Evolutionary conservation across 1,284 basidiomycete species (phyloP).

Genomic region (Ceratobasidium sp.): DNA sequence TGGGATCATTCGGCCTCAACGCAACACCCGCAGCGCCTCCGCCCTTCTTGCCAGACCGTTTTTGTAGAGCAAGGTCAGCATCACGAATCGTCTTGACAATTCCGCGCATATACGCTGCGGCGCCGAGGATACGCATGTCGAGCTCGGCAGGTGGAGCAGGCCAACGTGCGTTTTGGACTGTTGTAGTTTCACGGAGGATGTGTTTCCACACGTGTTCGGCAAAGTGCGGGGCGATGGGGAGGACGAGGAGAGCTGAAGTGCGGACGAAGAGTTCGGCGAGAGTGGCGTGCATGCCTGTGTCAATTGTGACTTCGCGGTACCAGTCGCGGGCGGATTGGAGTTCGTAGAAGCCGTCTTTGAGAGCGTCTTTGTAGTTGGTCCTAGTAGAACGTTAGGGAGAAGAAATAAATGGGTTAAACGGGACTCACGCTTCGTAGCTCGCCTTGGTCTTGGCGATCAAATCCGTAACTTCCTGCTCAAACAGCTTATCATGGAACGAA

Average conservation of each 20-base stretch:
- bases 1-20: constrained; percentile 88
- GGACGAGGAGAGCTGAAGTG: constrained; percentile 81
- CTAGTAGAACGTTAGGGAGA: constrained; percentile 61
- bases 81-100: constrained; percentile 93
- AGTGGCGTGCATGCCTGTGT: constrained; percentile 88
- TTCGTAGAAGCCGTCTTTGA: constrained; percentile 97
- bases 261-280: constrained; percentile 85
- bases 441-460: constrained; percentile 84
- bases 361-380: constrained; percentile 94
- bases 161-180: constrained; percentile 88
- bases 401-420: constrained; percentile 55
- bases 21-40: constrained; percentile 64
- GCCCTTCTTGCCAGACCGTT: constrained; percentile 73
- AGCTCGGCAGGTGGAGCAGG: constrained; percentile 65
- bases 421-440: constrained; percentile 79
- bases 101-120: constrained; percentile 86
- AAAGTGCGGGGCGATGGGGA: constrained; percentile 95
- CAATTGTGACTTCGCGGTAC: constrained; percentile 94
- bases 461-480: constrained; percentile 93
- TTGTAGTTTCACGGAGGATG: constrained; percentile 79
- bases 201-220: constrained; percentile 91
- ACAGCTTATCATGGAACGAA: constrained; percentile 86
- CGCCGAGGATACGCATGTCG: constrained; percentile 69
- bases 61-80: constrained; percentile 83
- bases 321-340: constrained; percentile 93